Base-by-base conservation (phyloP, 169 alveolate species). In the Miamiensis avidus region DNA sequence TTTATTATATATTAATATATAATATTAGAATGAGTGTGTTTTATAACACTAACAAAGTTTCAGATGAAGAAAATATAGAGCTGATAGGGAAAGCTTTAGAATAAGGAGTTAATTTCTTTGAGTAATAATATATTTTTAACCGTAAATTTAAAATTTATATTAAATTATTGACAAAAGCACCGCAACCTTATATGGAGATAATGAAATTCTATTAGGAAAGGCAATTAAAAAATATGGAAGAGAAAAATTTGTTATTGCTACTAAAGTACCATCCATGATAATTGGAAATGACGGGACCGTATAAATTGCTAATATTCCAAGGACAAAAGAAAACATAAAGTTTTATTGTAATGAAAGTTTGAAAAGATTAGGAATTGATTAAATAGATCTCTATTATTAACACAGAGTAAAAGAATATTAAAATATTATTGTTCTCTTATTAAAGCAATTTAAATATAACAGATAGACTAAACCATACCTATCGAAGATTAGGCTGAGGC, bases 201-300 rank as follows among this genome's bases (percentile, higher is more conserved):
- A 76, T 31, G 82, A 76, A 76, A 49, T 25, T 11, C 27, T 76
- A 30, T 25, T 76, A 76, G 82, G 64, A 25, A 76, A 76, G 29
- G 82, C 82, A 1, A 30, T 76, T 30, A 76, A 76, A 31, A 76
- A 27, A 20, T 31, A 76, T 76, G 82, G 82, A 29, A 76, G 82
- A 76, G 82, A 76, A 28, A 76, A 76, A 30, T 76, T 76, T 29
- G 4, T 76, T 30, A 25, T 76, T 11, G 82, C 82, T 4, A 76
- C 82, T 30, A 76, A 76, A 76, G 1, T 31, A 25, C 34, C 34
- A 11, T 4, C 31, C 29, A 15, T 73, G 26, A 4, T 29, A 76
- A 1, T 29, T 6, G n/a, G n/a, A n/a, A n/a, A 76, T 27, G 29
- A 25, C 65, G 32, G 49, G 29, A 25, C 29, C 6, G 25, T 74